Percentiles rank a stretch among this genome's conserved stretches.
Conservation (phyloP, 805 yeast genomes). For the Monosporozyma solicola region DNA sequence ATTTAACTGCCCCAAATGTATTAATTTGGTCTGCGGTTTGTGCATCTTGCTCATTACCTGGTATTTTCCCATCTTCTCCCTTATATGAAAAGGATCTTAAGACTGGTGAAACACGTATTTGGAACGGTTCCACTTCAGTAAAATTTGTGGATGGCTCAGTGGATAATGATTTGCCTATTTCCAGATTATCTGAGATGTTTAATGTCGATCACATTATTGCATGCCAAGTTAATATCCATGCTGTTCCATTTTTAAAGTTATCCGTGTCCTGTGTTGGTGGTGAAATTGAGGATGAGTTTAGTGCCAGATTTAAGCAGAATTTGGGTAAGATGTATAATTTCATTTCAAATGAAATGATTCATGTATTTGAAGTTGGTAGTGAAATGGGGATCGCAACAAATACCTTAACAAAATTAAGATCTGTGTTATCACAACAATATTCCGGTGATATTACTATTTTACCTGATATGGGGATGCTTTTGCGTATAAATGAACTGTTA, state of each 20-base stretch:
- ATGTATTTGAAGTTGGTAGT: conserved; percentile 58
- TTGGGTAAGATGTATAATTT: conserved; percentile 49
- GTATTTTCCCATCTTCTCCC: conserved; percentile 74
- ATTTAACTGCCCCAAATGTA: conserved; percentile 70
- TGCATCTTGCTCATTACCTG: conserved; percentile 89
- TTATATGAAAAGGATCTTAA: conserved; percentile 71
- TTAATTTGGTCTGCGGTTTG: conserved; percentile 79
- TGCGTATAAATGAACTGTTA: conserved; percentile 54
- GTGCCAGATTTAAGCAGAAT: conserved; percentile 44
- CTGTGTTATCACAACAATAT: conserved; percentile 75
- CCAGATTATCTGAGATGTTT: conserved; percentile 87
- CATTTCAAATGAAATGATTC: conserved; percentile 61
- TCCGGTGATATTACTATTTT: conserved; percentile 89
- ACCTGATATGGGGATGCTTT: conserved; percentile 50
- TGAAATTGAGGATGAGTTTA: conserved; percentile 50
- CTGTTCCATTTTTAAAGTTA: conserved; percentile 69
- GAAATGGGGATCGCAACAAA: conserved; percentile 79
- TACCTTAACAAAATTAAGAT: conserved; percentile 57
- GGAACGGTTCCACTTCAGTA: conserved; percentile 61
- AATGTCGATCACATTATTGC: conserved; percentile 95
- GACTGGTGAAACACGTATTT: conserved; percentile 64
- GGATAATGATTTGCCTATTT: conserved; percentile 82
- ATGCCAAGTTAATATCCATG: conserved; percentile 94
- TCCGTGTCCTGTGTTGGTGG: conserved; percentile 65
- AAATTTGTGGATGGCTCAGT: conserved; percentile 93